Evolutionary conservation across 768 basidiomycete genomes (phyloP).

Genomic region (Cantharellus cinnabarinus): DNA sequence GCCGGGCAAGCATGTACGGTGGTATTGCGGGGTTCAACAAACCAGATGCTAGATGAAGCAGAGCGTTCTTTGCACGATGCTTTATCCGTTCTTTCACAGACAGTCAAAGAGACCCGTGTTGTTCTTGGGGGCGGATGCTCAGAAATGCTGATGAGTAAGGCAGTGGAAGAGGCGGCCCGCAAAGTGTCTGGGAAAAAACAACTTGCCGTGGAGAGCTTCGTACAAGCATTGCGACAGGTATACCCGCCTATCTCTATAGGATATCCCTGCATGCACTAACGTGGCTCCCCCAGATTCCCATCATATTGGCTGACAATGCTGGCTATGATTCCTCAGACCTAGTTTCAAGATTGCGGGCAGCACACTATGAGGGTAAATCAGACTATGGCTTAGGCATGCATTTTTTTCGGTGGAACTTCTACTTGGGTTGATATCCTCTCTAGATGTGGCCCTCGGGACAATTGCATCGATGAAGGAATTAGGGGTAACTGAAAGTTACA

Average conservation of each 20-base stretch:
- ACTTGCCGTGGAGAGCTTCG: conserved; percentile 84
- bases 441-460: conserved; percentile 74
- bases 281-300: conserved; percentile 46
- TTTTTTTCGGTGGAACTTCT: neutral
- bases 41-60: conserved; percentile 98
- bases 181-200: conserved; percentile 87
- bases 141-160: conserved; percentile 94
- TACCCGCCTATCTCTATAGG: neutral
- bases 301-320: conserved; percentile 91
- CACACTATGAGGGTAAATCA: conserved; percentile 72
- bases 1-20: conserved; percentile 97
- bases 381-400: conserved; percentile 76
- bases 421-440: neutral
- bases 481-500: conserved; percentile 92
- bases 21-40: conserved; percentile 89
- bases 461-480: conserved; percentile 76
- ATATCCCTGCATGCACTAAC: neutral
- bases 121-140: conserved; percentile 93
- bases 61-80: conserved; percentile 96
- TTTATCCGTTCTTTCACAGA: conserved; percentile 90
- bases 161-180: conserved; percentile 74
- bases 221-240: conserved; percentile 54
- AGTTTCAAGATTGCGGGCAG: conserved; percentile 71
- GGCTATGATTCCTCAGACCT: conserved; percentile 96
- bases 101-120: conserved; percentile 87